These are phyloP conservation scores for Sporothrix euskadiensis DNA, from an alignment of 2,329 filamentous ascomycete genomes.

Conservation along the genomic window DNA sequence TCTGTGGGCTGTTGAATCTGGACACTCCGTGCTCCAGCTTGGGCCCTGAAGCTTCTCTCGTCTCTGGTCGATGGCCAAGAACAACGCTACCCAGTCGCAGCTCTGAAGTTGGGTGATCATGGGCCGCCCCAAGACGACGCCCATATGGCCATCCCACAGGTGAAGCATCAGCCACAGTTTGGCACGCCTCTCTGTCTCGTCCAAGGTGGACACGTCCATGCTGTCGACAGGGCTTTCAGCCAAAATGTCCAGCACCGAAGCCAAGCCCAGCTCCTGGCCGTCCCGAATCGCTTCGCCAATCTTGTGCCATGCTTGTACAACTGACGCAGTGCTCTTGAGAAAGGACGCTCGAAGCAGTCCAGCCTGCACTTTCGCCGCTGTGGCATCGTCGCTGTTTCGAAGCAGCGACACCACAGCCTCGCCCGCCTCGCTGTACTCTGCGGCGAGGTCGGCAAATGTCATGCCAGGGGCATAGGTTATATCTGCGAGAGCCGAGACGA, in stretches of 20 bases:
- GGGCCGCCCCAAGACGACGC: slow-evolving; percentile 6
- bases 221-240: background rate
- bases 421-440: slow-evolving; percentile 17
- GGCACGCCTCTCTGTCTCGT: background rate
- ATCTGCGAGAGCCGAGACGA: background rate
- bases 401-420: background rate
- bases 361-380: background rate
- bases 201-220: background rate
- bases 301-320: slow-evolving; percentile 16
- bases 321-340: background rate
- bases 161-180: slow-evolving; percentile 14
- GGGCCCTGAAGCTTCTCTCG: background rate
- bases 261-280: background rate
- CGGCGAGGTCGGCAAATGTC: slow-evolving; percentile 11
- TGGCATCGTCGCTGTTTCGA: background rate
- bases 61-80: background rate
- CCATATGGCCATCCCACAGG: slow-evolving; percentile 22
- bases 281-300: background rate
- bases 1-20: background rate
- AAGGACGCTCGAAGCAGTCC: background rate
- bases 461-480: background rate
- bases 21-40: background rate
- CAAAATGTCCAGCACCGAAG: background rate
- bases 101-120: background rate
- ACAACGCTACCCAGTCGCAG: background rate